Percentiles rank a stretch among this genome's conserved stretches.
Conservation (phyloP, 163 green algal genomes). For the Trebouxia gelatinosa region DNA sequence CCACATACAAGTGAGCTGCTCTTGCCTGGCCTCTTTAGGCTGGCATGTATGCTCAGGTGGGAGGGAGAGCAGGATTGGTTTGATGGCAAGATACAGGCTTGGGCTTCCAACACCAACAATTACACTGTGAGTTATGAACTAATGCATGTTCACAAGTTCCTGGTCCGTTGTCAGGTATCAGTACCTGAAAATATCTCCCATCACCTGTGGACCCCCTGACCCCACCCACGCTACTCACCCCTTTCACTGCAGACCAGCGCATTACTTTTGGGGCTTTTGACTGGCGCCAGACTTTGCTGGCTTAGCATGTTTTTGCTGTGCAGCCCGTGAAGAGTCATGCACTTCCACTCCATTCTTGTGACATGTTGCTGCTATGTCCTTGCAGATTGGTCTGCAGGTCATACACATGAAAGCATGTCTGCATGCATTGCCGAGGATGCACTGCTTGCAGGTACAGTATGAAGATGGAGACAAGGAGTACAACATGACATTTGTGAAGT, state of each 20-base stretch:
- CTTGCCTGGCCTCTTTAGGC: background rate
- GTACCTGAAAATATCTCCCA: background rate
- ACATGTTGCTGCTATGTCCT: background rate
- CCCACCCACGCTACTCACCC: too few relatives aligned
- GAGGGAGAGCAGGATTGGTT: constrained; percentile 10
- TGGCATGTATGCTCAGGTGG: background rate
- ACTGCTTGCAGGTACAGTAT: constrained; percentile 17
- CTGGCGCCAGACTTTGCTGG: background rate
- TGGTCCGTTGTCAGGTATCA: background rate
- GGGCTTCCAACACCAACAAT: background rate
- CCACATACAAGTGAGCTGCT: background rate
- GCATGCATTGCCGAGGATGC: background rate
- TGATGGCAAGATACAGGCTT: background rate
- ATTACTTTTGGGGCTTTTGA: background rate
- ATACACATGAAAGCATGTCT: background rate
- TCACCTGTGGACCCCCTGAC: background rate
- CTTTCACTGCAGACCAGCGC: background rate
- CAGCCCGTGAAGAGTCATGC: background rate
- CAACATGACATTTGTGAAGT: background rate
- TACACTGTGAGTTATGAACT: constrained; percentile 1
- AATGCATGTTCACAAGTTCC: background rate
- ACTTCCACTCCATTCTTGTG: background rate
- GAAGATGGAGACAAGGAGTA: constrained; percentile 1
- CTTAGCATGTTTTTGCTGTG: background rate
- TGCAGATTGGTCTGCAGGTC: too few relatives aligned